phyloP scores from a whole-genome alignment of 352 stramenopile species.

The Ophiocytium majus region DNA sequence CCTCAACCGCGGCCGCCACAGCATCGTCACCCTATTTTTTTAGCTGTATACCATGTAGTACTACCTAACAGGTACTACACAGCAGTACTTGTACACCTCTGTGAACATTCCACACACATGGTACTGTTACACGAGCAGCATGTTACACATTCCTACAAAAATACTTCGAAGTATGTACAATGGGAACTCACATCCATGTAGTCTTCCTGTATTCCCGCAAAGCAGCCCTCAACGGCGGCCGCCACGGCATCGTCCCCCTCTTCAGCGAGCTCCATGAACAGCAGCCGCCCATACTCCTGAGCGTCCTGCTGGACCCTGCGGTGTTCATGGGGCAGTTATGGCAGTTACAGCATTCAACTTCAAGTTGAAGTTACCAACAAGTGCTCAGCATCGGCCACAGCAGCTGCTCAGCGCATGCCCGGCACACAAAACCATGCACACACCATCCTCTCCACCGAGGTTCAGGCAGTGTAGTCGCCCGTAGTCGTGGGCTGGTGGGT shows the following conservation, averaged over 20 bases:
- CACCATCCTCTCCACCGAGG: too few relatives aligned
- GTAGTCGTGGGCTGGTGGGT: too few relatives aligned
- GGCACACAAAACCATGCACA: too few relatives aligned
- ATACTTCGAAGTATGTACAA: neutral
- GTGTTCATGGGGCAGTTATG: too few relatives aligned
- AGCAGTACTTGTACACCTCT: neutral
- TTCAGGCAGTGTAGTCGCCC: too few relatives aligned
- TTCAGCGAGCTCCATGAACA: conserved; percentile 46
- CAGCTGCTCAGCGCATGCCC: too few relatives aligned
- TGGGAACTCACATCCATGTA: conserved; percentile 44
- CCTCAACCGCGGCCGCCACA: neutral
- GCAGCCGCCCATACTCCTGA: conserved; percentile 66
- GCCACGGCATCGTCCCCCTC: conserved; percentile 19
- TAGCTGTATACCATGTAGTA: too few relatives aligned
- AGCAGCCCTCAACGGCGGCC: conserved; percentile 13
- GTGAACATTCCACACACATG: neutral
- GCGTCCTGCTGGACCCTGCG: conserved; percentile 87
- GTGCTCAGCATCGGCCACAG: too few relatives aligned
- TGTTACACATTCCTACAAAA: too few relatives aligned
- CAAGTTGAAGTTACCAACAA: too few relatives aligned
- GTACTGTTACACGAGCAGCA: neutral
- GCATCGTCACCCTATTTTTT: neutral
- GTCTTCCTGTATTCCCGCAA: conserved; percentile 36
- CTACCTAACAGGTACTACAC: too few relatives aligned
- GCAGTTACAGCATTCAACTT: too few relatives aligned